These are phyloP conservation scores for Kingdonia uniflora DNA, from an alignment of 164 flowering plant genomes.

Conservation along the genomic window DNA sequence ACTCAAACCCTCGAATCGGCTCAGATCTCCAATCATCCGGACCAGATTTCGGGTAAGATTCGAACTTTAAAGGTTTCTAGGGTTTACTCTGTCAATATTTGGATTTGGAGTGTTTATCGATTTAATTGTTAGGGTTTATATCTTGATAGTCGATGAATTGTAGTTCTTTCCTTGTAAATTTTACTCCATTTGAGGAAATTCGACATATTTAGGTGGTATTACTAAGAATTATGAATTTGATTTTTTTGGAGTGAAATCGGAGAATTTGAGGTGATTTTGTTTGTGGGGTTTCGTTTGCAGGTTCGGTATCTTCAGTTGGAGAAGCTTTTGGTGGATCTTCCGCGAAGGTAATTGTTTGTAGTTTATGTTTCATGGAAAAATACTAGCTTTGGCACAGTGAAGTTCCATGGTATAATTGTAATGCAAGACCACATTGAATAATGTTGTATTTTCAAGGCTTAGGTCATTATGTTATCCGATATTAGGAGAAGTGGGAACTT, in stretches of 20 bases:
- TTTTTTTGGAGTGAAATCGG: background rate
- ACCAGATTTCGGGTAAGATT: conserved; percentile 4
- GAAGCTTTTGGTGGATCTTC: no score
- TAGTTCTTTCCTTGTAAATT: background rate
- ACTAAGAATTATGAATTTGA: background rate
- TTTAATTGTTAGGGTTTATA: background rate
- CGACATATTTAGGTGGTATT: background rate
- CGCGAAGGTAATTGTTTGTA: no score
- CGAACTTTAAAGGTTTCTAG: conserved; percentile 14
- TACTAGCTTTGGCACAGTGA: no score
- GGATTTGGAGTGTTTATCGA: background rate
- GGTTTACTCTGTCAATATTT: background rate
- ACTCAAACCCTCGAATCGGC: conserved; percentile 11
- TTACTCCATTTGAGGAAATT: background rate
- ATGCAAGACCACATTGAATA: no score
- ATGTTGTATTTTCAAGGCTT: no score
- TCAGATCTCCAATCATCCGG: conserved; percentile 12
- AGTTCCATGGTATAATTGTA: no score
- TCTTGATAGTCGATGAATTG: background rate
- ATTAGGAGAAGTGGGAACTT: no score
- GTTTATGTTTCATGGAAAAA: no score
- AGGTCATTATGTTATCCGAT: no score
- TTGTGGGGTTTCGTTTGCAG: conserved; percentile 18
- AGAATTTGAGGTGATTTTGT: background rate
- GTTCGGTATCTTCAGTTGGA: conserved; percentile 7